Evolutionary conservation across 306 rosid species (phyloP), one percentile per base, ranked within the genome.

Genomic region (Corylus avellana): DNA sequence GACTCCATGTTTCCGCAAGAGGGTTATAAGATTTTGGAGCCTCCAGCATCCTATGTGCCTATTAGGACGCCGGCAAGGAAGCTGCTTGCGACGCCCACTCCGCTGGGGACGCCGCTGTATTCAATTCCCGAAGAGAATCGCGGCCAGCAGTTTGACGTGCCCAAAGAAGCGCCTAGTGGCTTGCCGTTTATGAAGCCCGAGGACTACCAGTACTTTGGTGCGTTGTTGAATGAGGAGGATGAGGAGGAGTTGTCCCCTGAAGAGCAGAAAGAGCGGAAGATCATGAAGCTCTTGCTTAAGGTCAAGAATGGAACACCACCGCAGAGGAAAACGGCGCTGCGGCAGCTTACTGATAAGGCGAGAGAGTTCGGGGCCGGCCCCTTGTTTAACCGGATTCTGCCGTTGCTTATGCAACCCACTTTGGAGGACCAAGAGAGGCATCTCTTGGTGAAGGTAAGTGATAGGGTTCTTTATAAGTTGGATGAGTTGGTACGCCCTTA

Each of bases 401-500:
- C 96, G 11, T 75, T 91, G 85, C 96, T 91, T 63, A 91, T 91
- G 96, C 96, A 91, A 63, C 96, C 93, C 73, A 91, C 96, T 8
- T 57, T 91, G 83, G 96, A 91, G 83, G 96, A 91, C 77, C 96
- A 91, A 74, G 96, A 91, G 86, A 84, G 96, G 82, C 96, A 91
- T 80, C 93, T 91, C 74, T 76, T 91, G 88, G 96, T 91, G 54
- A 91, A 91, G 87, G 96, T 87, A 22, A 91, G 91, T 77, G 98
- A 94, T 68, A 86, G 98, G 70, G 97, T 94, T 75, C 92, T 94
- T 37, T 94, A 94, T 85, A 94, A 94, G 76, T 85, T 94, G 87
- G 98, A 94, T 88, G 98, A 94, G 61, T 75, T 94, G 81, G 98
- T 94, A 48, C 92, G 98, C 5, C 98, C 97, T 20, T 94, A 89